Percentiles rank a stretch among this genome's conserved stretches.
Conservation (phyloP, 768 basidiomycete genomes). For the Leucocoprinus leucothites region DNA sequence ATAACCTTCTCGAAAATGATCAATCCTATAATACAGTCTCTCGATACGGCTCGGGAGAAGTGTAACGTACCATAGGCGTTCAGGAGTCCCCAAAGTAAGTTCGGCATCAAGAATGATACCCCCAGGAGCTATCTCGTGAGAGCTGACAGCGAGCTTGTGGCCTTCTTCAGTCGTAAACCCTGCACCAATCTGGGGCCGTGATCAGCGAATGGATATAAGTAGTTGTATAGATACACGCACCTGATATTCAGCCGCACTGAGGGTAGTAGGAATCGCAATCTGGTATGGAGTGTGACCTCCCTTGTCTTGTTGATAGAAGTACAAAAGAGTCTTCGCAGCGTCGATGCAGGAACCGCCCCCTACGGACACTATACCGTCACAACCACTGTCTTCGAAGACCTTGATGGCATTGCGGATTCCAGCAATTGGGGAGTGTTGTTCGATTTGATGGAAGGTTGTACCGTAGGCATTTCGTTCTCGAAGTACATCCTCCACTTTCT, state of each 20-base stretch:
- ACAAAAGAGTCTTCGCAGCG: constrained; percentile 70
- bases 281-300: constrained; percentile 55
- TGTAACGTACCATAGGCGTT: constrained; percentile 61
- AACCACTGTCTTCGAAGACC: constrained; percentile 50
- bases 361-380: constrained; percentile 68
- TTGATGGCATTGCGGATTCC: constrained; percentile 58
- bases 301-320: constrained; percentile 53
- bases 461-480: constrained; percentile 57
- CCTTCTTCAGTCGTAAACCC: constrained; percentile 73
- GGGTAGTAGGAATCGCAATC: constrained; percentile 80
- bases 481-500: constrained; percentile 52
- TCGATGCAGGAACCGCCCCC: constrained; percentile 84
- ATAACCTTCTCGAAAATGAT: constrained; percentile 47
- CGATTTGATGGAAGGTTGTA: constrained; percentile 70
- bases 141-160: constrained; percentile 55
- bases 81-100: constrained; percentile 69
- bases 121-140: constrained; percentile 59
- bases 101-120: constrained; percentile 79
- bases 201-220: neutral
- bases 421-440: constrained; percentile 67
- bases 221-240: constrained; percentile 30
- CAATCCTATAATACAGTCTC: neutral
- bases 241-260: constrained; percentile 76
- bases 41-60: neutral
- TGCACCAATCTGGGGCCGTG: constrained; percentile 47